Evolutionary conservation across 768 basidiomycete species (phyloP).

Genomic region (Panellus pusillus): DNA sequence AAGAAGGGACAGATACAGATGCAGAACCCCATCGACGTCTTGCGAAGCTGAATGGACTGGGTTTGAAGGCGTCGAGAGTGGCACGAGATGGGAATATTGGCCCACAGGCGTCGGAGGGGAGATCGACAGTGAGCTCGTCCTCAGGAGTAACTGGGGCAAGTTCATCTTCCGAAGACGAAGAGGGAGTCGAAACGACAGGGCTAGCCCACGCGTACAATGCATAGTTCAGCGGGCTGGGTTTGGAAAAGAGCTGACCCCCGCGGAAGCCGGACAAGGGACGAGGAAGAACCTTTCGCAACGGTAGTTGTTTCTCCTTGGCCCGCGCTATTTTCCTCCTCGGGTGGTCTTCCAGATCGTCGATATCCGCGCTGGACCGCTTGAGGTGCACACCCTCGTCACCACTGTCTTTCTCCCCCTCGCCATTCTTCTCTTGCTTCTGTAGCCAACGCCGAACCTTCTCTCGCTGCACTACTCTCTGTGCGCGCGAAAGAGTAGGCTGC

Average conservation of each 20-base stretch:
- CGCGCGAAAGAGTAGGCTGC: constrained; percentile 31
- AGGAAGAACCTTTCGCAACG: constrained; percentile 40
- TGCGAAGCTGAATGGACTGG: constrained; percentile 64
- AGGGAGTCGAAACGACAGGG: constrained; percentile 41
- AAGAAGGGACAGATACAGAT: constrained; percentile 35
- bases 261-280: constrained; percentile 41
- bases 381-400: constrained; percentile 19
- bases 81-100: constrained; percentile 45
- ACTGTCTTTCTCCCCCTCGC: constrained; percentile 24
- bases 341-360: constrained; percentile 34
- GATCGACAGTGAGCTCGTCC: constrained; percentile 45
- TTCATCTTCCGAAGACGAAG: constrained; percentile 46
- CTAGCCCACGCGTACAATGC: constrained; percentile 59
- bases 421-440: constrained; percentile 22
- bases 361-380: constrained; percentile 34
- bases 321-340: constrained; percentile 33
- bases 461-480: constrained; percentile 42
- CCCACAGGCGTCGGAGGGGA: constrained; percentile 55
- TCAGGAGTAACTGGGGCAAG: constrained; percentile 60
- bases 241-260: constrained; percentile 50
- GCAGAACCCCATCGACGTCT: constrained; percentile 58
- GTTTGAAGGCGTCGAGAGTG: constrained; percentile 47
- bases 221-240: constrained; percentile 62
- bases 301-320: constrained; percentile 22
- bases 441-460: constrained; percentile 42